These are phyloP conservation scores for Corynespora cassiicola DNA, from an alignment of 2,329 filamentous ascomycete genomes.

Conservation along the genomic window DNA sequence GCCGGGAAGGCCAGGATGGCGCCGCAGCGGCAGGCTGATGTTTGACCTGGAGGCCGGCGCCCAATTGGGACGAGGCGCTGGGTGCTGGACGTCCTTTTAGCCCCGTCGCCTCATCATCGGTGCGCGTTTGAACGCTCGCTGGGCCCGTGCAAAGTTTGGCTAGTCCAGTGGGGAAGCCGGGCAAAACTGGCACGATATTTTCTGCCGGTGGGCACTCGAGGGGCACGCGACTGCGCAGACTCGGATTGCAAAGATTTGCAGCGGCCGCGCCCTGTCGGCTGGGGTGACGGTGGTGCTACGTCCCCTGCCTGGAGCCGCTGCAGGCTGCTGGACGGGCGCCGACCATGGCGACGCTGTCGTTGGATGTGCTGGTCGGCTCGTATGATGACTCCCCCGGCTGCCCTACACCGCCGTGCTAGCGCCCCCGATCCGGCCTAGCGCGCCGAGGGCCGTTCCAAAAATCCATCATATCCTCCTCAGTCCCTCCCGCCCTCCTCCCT, in stretches of 20 bases:
- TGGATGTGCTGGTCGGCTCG: conserved; percentile 5
- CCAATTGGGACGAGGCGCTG: conserved; percentile 31
- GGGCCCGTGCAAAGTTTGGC: conserved; percentile 28
- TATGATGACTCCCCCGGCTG: conserved; percentile 22
- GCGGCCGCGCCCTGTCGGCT: not conserved
- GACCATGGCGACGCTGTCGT: conserved; percentile 8
- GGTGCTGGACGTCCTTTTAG: conserved; percentile 26
- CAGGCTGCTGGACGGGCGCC: conserved; percentile 12
- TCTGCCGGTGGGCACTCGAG: conserved; percentile 5
- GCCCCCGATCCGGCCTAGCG: conserved; percentile 20
- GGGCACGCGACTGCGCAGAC: conserved; percentile 13
- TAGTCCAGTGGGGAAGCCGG: conserved; percentile 38
- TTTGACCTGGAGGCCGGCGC: conserved; percentile 28
- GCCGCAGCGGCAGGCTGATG: conserved; percentile 22
- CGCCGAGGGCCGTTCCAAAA: conserved; percentile 17
- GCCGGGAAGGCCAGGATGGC: no score
- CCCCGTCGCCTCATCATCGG: conserved; percentile 39
- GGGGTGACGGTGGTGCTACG: not conserved
- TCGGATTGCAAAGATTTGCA: not conserved
- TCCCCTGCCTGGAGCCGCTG: conserved; percentile 1
- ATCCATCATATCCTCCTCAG: conserved; percentile 31
- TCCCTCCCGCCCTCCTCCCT: conserved; percentile 37
- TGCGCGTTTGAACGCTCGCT: conserved; percentile 25
- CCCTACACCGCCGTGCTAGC: conserved; percentile 27
- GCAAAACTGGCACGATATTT: conserved; percentile 12